Conservation (phyloP, 352 stramenopile genomes). For the Globisporangium abappressorium region DNA sequence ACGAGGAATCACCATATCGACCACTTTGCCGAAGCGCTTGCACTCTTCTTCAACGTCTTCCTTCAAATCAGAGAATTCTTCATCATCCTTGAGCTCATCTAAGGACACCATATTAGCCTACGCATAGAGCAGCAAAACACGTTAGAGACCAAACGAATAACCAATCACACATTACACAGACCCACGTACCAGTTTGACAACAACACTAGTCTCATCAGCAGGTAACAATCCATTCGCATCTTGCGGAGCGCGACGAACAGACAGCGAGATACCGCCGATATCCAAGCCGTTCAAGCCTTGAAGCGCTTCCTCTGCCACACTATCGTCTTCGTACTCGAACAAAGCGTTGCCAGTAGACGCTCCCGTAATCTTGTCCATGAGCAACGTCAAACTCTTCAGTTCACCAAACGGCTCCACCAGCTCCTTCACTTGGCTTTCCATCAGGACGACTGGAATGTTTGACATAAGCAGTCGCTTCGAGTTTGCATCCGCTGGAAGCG, state of each 20-base stretch:
- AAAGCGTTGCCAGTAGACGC: conserved; percentile 66
- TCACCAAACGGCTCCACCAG: conserved; percentile 81
- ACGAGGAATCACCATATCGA: conserved; percentile 72
- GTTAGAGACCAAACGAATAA: not conserved
- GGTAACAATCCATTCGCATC: conserved; percentile 14
- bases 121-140: conserved; percentile 3
- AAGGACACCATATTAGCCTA: conserved; percentile 85
- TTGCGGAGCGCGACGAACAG: conserved; percentile 51
- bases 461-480: conserved; percentile 71
- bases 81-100: conserved; percentile 83
- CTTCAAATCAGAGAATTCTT: conserved; percentile 84
- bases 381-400: conserved; percentile 62
- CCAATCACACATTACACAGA: not conserved
- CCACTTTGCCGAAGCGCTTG: conserved; percentile 79
- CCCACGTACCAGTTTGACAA: conserved; percentile 69
- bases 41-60: conserved; percentile 89
- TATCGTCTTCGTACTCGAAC: conserved; percentile 76
- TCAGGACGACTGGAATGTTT: conserved; percentile 78
- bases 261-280: conserved; percentile 65
- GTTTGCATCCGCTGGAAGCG: conserved; percentile 10
- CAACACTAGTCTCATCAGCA: conserved; percentile 46
- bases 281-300: conserved; percentile 76
- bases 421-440: conserved; percentile 79
- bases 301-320: conserved; percentile 53
- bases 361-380: conserved; percentile 48